Base-by-base conservation (phyloP, 2,329 filamentous ascomycete species). In the Diaporthe caulivora region DNA sequence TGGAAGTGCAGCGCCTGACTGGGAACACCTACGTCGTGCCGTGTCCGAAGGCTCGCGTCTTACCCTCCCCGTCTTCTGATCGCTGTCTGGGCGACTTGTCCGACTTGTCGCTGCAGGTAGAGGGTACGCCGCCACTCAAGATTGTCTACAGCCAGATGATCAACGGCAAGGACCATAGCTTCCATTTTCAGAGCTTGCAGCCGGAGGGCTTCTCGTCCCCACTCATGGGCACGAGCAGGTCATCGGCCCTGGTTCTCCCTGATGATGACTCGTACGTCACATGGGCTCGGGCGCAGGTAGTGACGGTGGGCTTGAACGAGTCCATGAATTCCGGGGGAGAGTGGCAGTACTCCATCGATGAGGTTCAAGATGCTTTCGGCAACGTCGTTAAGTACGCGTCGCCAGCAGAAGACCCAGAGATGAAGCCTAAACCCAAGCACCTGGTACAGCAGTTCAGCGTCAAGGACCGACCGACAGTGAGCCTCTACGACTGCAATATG, bases 141-240 rank as follows among this genome's bases (percentile, higher is more conserved):
- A 94, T 99, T 78, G 94, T 94, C 78, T 99, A 99, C 83, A 97
- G 94, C 78, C 93, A 95, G 70, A 92, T 92, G 9, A 92, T 98
- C 77, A 98, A 98, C 78, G 91, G 92, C 75, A 92, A 94, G 76
- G 92, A 97, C 76, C 92, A 92, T 78, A 94, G 94, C 74, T 95
- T 95, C 77, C 95, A 96, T 76, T 96, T 97, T 78, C 95, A 98
- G 82, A 98, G 94, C 79, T 91, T 99, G 57, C 95, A 98, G 78
- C 95, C 97, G 0, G 95, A 98, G 64, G 94, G 94, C 47, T 92
- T 95, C 78, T 87, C 89, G 3, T 97, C 95, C 1, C 95, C 95
- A 1, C 86, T 97, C 47, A 84, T 93, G n/a, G 89, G 89, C 65
- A 87, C 90, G 57, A 86, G 88, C 64, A 86, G 85, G 34, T 87